Evolutionary conservation across 2,329 filamentous ascomycete genomes (phyloP), one percentile per base, ranked within the genome.

Genomic region (Sporothrix schenckii): DNA sequence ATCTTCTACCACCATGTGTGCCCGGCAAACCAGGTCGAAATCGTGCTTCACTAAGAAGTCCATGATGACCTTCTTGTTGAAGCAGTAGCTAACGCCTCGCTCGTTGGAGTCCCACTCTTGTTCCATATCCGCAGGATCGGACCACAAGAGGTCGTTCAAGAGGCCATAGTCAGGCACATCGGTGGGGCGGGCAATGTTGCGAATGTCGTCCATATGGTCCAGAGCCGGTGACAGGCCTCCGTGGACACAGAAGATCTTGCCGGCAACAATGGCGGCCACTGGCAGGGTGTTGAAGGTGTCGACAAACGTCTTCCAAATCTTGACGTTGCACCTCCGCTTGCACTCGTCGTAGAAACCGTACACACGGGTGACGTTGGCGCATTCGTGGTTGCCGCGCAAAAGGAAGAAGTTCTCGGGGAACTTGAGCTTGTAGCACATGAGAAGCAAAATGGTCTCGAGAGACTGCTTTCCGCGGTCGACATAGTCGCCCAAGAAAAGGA

Each of bases 341-440:
- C 94, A 98, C 79, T 98, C 94, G 77, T 98, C 94, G 82, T 98
- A 98, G 81, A 98, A 98, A 2, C 94, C 94, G 80, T 97, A 97
- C 49, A 98, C 93, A 72, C 94, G 88, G 16, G 93, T 98, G 68
- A 98, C 93, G 75, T 97, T 97, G 76, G 94, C 94, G 80, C 94
- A 97, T 80, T 98, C 94, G 80, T 98, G 94, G 78, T 98, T 98
- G 69, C 94, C 94, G 71, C 94, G 90, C 27, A 98, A 84, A 63
- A 98, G 83, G 82, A 98, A 98, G 81, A 98, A 98, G 83, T 98
- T 98, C 81, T 97, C 93, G 10, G 94, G 94, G 77, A 92, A 97
- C 79, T 97, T 97, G 79, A 98, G 88, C 84, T 98, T 98, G 84
- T 97, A 98, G 84, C 93, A 97, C 72, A 98, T 85, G 54, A 98